Evolutionary conservation across 23 red algal genomes (phyloP).

Genomic region (Rhodosorus marinus): DNA sequence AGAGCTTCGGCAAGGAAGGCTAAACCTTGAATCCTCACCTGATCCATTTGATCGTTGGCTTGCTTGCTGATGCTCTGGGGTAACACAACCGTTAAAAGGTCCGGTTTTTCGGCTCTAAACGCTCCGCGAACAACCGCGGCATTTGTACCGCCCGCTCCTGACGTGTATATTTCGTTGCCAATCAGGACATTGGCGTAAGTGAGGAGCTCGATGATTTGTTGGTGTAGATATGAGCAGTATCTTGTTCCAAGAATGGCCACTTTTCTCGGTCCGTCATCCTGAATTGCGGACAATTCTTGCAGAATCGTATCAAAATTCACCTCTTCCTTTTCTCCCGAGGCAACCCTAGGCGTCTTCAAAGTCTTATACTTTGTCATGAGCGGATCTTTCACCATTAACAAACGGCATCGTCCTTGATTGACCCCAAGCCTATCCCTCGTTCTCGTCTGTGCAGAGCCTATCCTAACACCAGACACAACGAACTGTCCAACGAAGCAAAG

Average conservation of each 20-base stretch:
- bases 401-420: no score
- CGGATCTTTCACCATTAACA: no score
- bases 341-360: no score
- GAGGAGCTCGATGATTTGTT: constrained; percentile 95
- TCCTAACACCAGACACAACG: no score
- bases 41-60: constrained; percentile 60
- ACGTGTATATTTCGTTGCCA: constrained; percentile 95
- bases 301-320: constrained; percentile 87
- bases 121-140: constrained; percentile 89
- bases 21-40: constrained; percentile 11
- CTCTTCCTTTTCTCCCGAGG: constrained; percentile 37
- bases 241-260: constrained; percentile 92
- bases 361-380: no score
- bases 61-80: constrained; percentile 76
- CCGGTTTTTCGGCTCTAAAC: constrained; percentile 88
- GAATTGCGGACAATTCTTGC: constrained; percentile 93
- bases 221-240: constrained; percentile 75
- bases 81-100: constrained; percentile 86
- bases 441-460: no score
- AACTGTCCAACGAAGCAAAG: no score
- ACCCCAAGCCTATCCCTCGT: no score
- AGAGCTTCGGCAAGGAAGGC: background rate
- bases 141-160: constrained; percentile 86
- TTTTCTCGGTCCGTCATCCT: constrained; percentile 77
- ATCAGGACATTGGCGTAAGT: constrained; percentile 97